Evolutionary conservation across 1,139 yeast species (phyloP).

Genomic region (Geotrichum bryndzae): DNA sequence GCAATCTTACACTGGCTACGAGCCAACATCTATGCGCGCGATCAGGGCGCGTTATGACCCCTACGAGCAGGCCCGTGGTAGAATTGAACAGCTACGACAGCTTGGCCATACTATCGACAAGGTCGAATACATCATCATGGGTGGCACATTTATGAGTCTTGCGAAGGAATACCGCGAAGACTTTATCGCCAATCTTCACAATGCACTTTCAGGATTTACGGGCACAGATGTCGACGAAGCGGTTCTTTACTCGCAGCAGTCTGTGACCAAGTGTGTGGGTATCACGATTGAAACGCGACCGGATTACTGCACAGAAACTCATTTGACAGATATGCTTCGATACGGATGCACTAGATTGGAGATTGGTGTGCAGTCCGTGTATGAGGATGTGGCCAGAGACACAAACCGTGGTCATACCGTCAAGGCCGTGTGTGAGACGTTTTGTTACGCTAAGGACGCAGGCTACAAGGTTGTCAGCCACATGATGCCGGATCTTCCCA

Average conservation of each 20-base stretch:
- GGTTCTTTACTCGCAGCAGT: constrained; percentile 83
- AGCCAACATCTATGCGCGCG: constrained; percentile 98
- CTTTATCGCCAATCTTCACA: constrained; percentile 84
- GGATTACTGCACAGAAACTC: constrained; percentile 95
- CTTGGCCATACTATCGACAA: constrained; percentile 95
- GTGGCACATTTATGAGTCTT: constrained; percentile 96
- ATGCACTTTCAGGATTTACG: constrained; percentile 89
- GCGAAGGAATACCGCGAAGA: constrained; percentile 84
- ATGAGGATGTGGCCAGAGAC: constrained; percentile 97
- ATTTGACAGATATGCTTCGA: constrained; percentile 86
- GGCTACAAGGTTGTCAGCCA: constrained; percentile 97
- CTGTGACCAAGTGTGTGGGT: constrained; percentile 95
- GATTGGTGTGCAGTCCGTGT: constrained; percentile 94
- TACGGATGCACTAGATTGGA: constrained; percentile 97
- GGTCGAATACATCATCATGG: constrained; percentile 97
- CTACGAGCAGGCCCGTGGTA: constrained; percentile 96
- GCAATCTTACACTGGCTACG: constrained; percentile 97
- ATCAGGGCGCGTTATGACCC: constrained; percentile 97
- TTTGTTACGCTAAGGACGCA: constrained; percentile 92
- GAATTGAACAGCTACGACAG: constrained; percentile 91
- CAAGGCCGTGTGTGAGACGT: constrained; percentile 90
- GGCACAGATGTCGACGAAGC: constrained; percentile 89
- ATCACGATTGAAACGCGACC: constrained; percentile 98
- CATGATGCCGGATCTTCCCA: constrained; percentile 99
- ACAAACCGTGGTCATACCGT: constrained; percentile 98